phyloP scores from a whole-genome alignment of 352 stramenopile genomes.

The Globisporangium okanoganense region DNA sequence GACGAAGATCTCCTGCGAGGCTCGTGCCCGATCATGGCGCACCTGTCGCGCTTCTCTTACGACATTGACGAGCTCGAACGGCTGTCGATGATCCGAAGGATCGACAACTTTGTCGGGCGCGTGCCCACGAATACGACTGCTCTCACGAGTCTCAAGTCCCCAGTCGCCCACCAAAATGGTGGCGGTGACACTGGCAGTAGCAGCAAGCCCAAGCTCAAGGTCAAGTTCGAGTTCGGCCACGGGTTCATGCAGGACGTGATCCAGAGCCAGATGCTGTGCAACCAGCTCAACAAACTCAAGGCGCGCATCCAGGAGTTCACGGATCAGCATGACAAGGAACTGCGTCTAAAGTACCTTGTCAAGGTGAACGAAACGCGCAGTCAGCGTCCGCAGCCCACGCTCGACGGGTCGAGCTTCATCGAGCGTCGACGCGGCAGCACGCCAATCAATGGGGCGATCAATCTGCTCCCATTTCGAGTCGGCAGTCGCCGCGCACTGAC shows the following conservation, averaged over 20 bases:
- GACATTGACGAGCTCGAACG: slow-evolving; percentile 76
- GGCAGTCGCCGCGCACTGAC: slow-evolving; percentile 8
- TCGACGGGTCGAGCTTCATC: slow-evolving; percentile 13
- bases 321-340: slow-evolving; percentile 68
- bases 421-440: slow-evolving; percentile 21
- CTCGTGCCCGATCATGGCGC: slow-evolving; percentile 65
- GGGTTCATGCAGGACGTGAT: slow-evolving; percentile 86
- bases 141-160: slow-evolving; percentile 15
- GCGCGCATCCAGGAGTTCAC: slow-evolving; percentile 64
- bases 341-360: slow-evolving; percentile 73
- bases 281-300: slow-evolving; percentile 79
- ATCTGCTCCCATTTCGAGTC: neutral
- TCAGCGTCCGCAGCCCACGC: slow-evolving; percentile 29
- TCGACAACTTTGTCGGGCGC: slow-evolving; percentile 73
- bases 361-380: slow-evolving; percentile 66
- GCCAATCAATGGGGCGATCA: neutral
- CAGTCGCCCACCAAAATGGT: slow-evolving; percentile 7
- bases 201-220: slow-evolving; percentile 33
- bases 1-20: slow-evolving; percentile 68
- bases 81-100: slow-evolving; percentile 69
- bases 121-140: slow-evolving; percentile 26
- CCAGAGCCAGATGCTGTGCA: slow-evolving; percentile 75
- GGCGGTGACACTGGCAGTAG: neutral
- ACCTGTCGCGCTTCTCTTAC: slow-evolving; percentile 57
- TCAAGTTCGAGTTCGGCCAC: slow-evolving; percentile 85